Base-by-base conservation (phyloP, 1,284 basidiomycete species). In the Pseudozyma hubeiensis region DNA sequence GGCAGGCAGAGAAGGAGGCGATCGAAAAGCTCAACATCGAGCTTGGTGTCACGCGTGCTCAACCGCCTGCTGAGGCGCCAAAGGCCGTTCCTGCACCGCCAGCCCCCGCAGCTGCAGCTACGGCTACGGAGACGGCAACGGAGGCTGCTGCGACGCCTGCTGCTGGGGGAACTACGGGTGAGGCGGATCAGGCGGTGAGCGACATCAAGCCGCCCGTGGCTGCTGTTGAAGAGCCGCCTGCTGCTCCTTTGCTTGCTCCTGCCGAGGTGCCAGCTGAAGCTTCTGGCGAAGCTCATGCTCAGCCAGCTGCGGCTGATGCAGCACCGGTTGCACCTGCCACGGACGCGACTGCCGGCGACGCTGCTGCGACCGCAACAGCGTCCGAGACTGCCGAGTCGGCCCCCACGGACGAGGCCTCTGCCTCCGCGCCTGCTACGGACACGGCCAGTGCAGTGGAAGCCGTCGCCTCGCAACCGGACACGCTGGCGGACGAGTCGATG, bases 11-110 rank as follows among this genome's bases (percentile, higher is more conserved):
- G 37, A 54, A 52, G 41, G 64, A 70, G 44, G 67, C 66, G 0
- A 70, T 75, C 30, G 60, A 66, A 37, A 59, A 64, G 37, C 53
- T 75, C 30, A 75, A 75, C 34, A 13, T 62, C 10, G 53, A 63
- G 14, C 64, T 73, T 6, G 64, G 69, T 4, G 53, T 72, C 6
- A 57, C 66, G 8, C 47, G 35, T 10, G 17, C 41, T 33, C 37
- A 41, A 45, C 35, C 48, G 3, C 29, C 47, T 19, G 50, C 31
- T 29, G 45, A 48, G 29, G 34, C 51, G 11, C 34, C 62, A n/a
- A 24, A 24, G 24, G 24, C 24, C 24, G 24, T 24, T 24, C 43
- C 61, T 16, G 48, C 37, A n/a, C 58, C 53, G 1, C 41, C 40
- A 16, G 24, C 59, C 11, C 41, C 39, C 8, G 53, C 61, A 13